A percentile compares a stretch with the other conserved stretches of the same genome.
Evolutionary conservation across 1,284 basidiomycete genomes (phyloP).

Genomic region (Prillingera fragicola): DNA sequence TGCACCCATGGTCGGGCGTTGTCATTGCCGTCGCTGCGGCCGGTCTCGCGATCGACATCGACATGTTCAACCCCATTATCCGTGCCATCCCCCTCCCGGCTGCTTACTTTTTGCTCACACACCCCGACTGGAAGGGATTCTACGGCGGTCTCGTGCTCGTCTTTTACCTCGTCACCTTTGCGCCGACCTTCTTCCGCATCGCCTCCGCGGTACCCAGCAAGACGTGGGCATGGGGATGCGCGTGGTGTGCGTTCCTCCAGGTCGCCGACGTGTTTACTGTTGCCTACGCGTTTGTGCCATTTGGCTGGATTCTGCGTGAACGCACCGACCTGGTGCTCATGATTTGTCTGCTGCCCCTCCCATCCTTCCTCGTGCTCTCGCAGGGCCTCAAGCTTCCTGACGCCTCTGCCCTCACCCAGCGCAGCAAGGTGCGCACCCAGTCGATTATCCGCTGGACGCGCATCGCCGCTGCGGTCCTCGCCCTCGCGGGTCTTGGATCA

Average conservation of each 20-base stretch:
- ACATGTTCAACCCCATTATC: background rate
- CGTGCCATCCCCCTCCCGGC: constrained; percentile 6
- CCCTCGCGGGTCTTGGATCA: constrained; percentile 13
- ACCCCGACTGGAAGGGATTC: constrained; percentile 70
- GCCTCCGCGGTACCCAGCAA: constrained; percentile 42
- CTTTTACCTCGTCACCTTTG: constrained; percentile 61
- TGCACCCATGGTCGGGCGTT: constrained; percentile 65
- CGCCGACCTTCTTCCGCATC: constrained; percentile 56
- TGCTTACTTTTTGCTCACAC: constrained; percentile 58
- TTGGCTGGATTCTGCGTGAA: constrained; percentile 72
- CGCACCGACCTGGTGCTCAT: constrained; percentile 60
- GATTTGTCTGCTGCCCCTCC: constrained; percentile 21
- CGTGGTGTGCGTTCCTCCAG: constrained; percentile 62
- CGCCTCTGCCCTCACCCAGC: constrained; percentile 10
- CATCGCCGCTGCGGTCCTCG: constrained; percentile 33
- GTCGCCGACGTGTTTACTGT: constrained; percentile 75
- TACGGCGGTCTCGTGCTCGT: constrained; percentile 63
- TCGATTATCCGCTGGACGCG: constrained; percentile 30
- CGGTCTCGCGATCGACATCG: constrained; percentile 54
- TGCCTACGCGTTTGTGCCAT: constrained; percentile 90
- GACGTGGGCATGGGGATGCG: constrained; percentile 57
- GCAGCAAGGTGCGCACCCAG: constrained; percentile 16
- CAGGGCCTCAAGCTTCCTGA: constrained; percentile 17
- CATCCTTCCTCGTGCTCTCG: constrained; percentile 3
- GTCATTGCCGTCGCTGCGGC: constrained; percentile 63